A percentile compares a stretch with the other conserved stretches of the same genome.
These are phyloP conservation scores for Populus ilicifolia DNA, from an alignment of 345 rosid species.

Conservation along the genomic window DNA sequence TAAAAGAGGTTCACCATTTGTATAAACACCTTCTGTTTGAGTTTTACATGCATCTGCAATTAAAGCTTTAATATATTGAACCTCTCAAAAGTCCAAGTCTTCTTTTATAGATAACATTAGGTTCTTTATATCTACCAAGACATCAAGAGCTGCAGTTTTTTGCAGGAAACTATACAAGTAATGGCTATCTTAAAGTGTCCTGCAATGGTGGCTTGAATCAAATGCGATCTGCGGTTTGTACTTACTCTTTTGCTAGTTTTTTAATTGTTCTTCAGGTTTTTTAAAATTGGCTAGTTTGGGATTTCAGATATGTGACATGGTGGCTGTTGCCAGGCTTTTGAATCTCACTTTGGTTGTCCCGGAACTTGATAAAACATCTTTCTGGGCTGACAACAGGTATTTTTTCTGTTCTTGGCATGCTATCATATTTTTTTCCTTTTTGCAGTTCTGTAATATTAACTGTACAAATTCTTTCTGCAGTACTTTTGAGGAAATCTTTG, in stretches of 20 bases:
- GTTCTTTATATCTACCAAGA: not conserved
- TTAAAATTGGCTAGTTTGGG: slow-evolving; percentile 17
- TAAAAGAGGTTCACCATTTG: not conserved
- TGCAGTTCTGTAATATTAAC: slow-evolving; percentile 4
- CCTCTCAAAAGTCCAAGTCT: not conserved
- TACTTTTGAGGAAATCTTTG: slow-evolving; percentile 91
- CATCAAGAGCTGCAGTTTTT: slow-evolving; percentile 1
- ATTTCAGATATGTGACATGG: slow-evolving; percentile 90
- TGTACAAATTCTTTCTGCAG: slow-evolving; percentile 43
- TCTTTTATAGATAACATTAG: not conserved
- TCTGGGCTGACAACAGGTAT: slow-evolving; percentile 98
- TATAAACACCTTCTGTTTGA: not conserved
- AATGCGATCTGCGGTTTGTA: slow-evolving; percentile 89
- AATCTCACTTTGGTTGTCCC: slow-evolving; percentile 95
- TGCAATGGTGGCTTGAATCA: slow-evolving; percentile 95
- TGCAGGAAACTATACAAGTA: slow-evolving; percentile 77
- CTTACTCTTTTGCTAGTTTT: slow-evolving; percentile 26
- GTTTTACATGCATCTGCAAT: not conserved
- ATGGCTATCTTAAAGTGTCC: slow-evolving; percentile 77
- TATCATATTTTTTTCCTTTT: not conserved
- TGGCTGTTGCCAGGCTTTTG: slow-evolving; percentile 74
- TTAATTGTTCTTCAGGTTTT: slow-evolving; percentile 1
- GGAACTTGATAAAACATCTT: slow-evolving; percentile 91
- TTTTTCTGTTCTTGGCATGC: slow-evolving; percentile 8
- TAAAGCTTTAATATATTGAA: not conserved